Percentiles rank a stretch among this genome's conserved stretches.
These are phyloP conservation scores for Pythium brachiatum DNA, from an alignment of 352 stramenopile species.

Conservation along the genomic window DNA sequence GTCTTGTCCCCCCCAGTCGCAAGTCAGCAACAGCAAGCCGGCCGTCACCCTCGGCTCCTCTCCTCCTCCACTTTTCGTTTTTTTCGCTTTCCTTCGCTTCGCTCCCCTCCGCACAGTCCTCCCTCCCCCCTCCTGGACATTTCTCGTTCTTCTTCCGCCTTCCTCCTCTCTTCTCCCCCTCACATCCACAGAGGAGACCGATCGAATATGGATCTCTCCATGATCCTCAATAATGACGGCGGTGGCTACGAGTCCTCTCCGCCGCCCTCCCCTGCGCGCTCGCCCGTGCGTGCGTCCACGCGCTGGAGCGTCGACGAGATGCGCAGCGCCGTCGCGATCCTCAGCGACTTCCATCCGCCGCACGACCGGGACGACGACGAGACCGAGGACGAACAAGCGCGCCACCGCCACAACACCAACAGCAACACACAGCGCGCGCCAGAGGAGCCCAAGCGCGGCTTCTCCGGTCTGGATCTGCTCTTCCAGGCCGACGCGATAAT, in stretches of 20 bases:
- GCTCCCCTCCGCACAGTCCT: not conserved
- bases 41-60: conserved; percentile 18
- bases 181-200: not conserved
- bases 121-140: conserved; percentile 5
- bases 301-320: conserved; percentile 52
- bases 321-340: conserved; percentile 57
- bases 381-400: conserved; percentile 21
- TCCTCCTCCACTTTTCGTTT: conserved; percentile 18
- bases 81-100: not conserved
- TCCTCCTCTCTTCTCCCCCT: not conserved
- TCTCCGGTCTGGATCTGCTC: conserved; percentile 54
- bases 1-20: conserved; percentile 22
- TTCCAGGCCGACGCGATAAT: conserved; percentile 74
- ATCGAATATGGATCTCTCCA: conserved; percentile 29
- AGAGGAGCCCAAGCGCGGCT: conserved; percentile 13
- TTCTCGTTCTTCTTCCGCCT: conserved; percentile 21
- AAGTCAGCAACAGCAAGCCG: conserved; percentile 30
- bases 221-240: conserved; percentile 25
- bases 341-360: conserved; percentile 51
- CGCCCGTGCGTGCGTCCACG: conserved; percentile 10
- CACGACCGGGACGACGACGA: conserved; percentile 17
- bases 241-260: conserved; percentile 21
- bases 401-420: not conserved
- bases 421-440: no score
- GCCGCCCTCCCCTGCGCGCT: conserved; percentile 5